A percentile compares a stretch with the other conserved stretches of the same genome.
phyloP scores from a whole-genome alignment of 2,329 filamentous ascomycete species.

The Diaporthe helianthi region DNA sequence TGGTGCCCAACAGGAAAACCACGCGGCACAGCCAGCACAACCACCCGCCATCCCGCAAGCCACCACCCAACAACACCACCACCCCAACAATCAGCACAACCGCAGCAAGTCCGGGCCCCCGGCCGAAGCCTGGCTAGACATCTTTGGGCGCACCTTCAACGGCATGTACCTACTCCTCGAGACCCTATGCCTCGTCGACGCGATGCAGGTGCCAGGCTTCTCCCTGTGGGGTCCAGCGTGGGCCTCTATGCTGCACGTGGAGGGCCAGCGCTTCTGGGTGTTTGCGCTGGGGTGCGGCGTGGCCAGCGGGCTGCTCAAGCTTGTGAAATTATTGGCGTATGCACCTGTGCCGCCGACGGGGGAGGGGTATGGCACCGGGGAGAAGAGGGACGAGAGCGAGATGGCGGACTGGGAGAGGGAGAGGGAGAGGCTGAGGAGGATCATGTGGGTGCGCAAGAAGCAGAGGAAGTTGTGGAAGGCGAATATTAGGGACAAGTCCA shows the following conservation, averaged over 20 bases:
- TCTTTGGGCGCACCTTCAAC: conserved; percentile 64
- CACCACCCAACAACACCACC: conserved; percentile 34
- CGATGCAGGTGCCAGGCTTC: conserved; percentile 51
- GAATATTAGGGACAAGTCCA: conserved; percentile 42
- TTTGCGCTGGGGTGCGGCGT: conserved; percentile 63
- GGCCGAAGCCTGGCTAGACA: conserved; percentile 56
- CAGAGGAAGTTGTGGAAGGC: conserved; percentile 43
- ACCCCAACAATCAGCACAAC: conserved; percentile 32
- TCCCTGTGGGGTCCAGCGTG: conserved; percentile 60
- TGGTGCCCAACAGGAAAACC: not conserved
- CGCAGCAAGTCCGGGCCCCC: conserved; percentile 34
- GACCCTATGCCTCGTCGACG: conserved; percentile 66
- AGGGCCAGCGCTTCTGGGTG: conserved; percentile 76
- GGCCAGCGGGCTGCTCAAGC: conserved; percentile 49
- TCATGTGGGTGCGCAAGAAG: conserved; percentile 45
- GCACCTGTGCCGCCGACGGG: conserved; percentile 45
- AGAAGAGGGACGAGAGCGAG: conserved; percentile 37
- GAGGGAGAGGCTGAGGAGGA: conserved; percentile 45
- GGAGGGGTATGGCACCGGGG: conserved; percentile 40
- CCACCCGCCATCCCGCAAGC: conserved; percentile 17
- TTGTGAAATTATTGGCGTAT: conserved; percentile 47
- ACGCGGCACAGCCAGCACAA: not conserved
- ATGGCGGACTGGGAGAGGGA: conserved; percentile 41
- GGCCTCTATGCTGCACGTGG: conserved; percentile 56
- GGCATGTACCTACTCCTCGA: conserved; percentile 74